Conservation (phyloP, 2,329 filamentous ascomycete genomes). For the Sporothrix protearum region DNA sequence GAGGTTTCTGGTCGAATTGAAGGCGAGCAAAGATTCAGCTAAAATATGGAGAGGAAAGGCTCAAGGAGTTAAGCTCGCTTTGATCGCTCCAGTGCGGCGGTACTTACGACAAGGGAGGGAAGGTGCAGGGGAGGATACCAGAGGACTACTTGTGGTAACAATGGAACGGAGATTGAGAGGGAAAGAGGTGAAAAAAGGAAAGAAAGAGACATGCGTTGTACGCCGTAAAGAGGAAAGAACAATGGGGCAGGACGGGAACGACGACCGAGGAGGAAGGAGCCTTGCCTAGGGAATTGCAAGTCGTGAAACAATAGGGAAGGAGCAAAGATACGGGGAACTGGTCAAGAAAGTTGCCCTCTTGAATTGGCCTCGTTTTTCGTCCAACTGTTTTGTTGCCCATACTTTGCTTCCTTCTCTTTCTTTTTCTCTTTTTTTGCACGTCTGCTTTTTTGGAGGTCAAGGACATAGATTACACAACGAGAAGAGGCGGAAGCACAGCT, state of each 20-base stretch:
- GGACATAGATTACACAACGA: background rate
- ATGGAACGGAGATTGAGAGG: background rate
- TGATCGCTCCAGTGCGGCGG: constrained; percentile 17
- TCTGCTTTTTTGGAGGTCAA: background rate
- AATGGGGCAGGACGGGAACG: background rate
- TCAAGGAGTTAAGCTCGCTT: constrained; percentile 15
- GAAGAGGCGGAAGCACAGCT: background rate
- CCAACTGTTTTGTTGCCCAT: background rate
- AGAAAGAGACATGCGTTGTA: background rate
- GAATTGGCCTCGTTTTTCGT: background rate
- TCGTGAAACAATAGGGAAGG: background rate
- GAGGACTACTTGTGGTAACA: background rate
- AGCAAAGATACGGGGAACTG: background rate
- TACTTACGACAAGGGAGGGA: background rate
- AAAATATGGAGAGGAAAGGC: background rate
- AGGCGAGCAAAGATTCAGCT: background rate
- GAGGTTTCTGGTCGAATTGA: background rate
- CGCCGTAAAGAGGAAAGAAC: background rate
- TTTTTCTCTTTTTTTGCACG: background rate
- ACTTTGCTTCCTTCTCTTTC: no score
- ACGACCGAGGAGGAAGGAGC: constrained; percentile 10
- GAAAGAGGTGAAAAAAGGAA: background rate
- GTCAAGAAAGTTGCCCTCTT: background rate
- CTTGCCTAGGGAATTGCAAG: constrained; percentile 1
- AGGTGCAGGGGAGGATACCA: background rate